Percentiles rank a stretch among this genome's conserved stretches.
Evolutionary conservation across 2,329 filamentous ascomycete species (phyloP).

Genomic region (Aspergillus terreus): DNA sequence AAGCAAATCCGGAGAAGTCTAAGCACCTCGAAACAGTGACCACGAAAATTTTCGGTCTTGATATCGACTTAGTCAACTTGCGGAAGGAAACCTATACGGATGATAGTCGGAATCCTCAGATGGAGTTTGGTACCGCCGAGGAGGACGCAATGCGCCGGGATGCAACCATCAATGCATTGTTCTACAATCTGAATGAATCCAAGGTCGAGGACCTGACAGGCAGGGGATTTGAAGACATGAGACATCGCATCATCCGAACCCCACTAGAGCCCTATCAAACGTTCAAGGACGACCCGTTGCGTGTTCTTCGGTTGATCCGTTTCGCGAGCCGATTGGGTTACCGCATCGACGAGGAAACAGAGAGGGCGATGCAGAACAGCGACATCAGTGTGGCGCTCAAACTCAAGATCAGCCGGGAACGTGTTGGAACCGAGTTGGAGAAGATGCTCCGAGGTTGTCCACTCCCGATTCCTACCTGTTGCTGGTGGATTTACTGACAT

Average conservation of each 20-base stretch:
- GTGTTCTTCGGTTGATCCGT: conserved; percentile 79
- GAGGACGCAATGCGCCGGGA: conserved; percentile 88
- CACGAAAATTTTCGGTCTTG: conserved; percentile 76
- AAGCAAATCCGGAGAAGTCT: conserved; percentile 89
- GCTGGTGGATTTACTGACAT: neutral
- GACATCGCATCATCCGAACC: conserved; percentile 69
- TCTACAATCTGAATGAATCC: conserved; percentile 84
- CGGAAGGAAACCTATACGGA: conserved; percentile 86
- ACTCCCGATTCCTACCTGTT: neutral
- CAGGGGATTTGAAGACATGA: conserved; percentile 70
- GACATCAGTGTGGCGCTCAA: conserved; percentile 76
- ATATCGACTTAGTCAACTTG: conserved; percentile 92
- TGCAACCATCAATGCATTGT: conserved; percentile 91
- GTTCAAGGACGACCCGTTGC: conserved; percentile 88
- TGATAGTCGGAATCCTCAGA: conserved; percentile 83
- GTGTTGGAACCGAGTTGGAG: conserved; percentile 80
- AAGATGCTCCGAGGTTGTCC: conserved; percentile 76
- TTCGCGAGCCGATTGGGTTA: conserved; percentile 86
- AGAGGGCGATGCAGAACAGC: conserved; percentile 70
- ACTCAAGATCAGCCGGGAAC: conserved; percentile 86
- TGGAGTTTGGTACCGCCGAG: conserved; percentile 89
- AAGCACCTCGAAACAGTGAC: conserved; percentile 94
- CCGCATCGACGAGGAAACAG: conserved; percentile 66
- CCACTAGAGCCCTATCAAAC: conserved; percentile 85
- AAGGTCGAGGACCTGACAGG: conserved; percentile 81